Percentiles rank a stretch among this genome's conserved stretches.
These are phyloP conservation scores for Tinospora cordifolia DNA, from an alignment of 164 flowering plant species.

Conservation along the genomic window DNA sequence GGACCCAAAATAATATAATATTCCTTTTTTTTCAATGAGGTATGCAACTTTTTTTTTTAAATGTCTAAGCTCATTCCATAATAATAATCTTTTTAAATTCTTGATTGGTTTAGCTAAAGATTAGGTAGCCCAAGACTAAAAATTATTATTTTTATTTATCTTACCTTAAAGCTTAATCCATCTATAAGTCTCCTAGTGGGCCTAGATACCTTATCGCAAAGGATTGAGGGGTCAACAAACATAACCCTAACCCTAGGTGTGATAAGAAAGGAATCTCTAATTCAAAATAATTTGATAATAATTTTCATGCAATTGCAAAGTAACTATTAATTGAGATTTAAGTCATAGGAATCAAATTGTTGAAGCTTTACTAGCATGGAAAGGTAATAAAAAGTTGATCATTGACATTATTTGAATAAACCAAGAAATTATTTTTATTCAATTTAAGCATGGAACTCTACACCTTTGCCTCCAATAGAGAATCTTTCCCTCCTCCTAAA, in stretches of 20 bases:
- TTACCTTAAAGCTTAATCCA: neutral
- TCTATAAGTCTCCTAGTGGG: neutral
- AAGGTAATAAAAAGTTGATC: neutral
- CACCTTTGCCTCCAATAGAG: too few species aligned
- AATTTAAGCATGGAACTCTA: too few species aligned
- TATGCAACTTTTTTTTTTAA: neutral
- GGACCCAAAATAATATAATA: neutral
- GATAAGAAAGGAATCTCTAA: slow-evolving; percentile 1
- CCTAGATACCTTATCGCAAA: slow-evolving; percentile 1
- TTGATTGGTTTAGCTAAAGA: slow-evolving; percentile 2
- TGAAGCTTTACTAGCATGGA: neutral
- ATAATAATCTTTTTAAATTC: neutral
- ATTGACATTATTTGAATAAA: too few species aligned
- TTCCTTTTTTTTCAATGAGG: neutral
- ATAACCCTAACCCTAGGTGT: neutral
- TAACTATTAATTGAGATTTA: neutral
- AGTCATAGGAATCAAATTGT: neutral
- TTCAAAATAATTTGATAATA: neutral
- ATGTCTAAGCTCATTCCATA: neutral
- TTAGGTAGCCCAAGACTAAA: neutral
- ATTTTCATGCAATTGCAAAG: neutral
- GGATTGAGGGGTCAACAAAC: neutral
- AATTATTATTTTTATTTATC: neutral
- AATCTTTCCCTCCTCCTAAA: too few species aligned
- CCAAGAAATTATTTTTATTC: too few species aligned